These are phyloP conservation scores for Carex kokanica DNA, from an alignment of 176 grass and related monocot genomes.

Conservation along the genomic window DNA sequence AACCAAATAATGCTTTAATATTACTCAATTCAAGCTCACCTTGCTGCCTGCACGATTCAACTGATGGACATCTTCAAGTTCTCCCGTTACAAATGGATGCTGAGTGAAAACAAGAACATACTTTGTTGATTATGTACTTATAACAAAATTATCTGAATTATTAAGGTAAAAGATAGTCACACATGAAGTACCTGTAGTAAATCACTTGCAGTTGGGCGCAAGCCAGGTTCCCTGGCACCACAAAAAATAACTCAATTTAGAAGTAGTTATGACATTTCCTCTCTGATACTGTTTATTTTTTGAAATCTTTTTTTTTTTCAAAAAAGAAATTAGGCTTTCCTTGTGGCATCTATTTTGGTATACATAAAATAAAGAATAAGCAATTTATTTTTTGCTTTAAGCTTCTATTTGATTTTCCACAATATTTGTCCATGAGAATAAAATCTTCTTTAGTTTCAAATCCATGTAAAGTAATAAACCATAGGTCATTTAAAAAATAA, in stretches of 20 bases:
- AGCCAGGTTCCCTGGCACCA: conserved; percentile 16
- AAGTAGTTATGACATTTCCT: not conserved
- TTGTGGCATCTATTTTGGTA: not conserved
- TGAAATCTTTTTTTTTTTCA: not conserved
- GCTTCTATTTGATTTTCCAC: not conserved
- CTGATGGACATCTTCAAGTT: conserved; percentile 39
- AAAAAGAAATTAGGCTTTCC: not conserved
- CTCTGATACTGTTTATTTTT: not conserved
- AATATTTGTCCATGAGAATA: conserved; percentile 20
- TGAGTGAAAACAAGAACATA: conserved; percentile 45
- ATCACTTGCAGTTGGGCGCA: conserved; percentile 13
- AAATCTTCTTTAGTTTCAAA: conserved; percentile 1
- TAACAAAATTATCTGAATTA: not conserved
- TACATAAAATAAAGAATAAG: conserved; percentile 2
- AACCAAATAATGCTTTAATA: not conserved
- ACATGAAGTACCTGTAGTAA: conserved; percentile 15
- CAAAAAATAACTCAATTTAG: conserved; percentile 21
- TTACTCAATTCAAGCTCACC: conserved; percentile 33
- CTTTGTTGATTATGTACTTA: conserved; percentile 17
- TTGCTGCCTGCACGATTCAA: conserved; percentile 34
- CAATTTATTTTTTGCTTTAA: not conserved
- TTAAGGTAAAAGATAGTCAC: conserved; percentile 12
- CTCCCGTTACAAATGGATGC: conserved; percentile 93
- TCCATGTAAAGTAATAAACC: not conserved
- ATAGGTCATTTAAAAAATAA: conserved; percentile 10